Base-by-base conservation (phyloP, 2,329 filamentous ascomycete genomes). In the Venturia effusa region DNA sequence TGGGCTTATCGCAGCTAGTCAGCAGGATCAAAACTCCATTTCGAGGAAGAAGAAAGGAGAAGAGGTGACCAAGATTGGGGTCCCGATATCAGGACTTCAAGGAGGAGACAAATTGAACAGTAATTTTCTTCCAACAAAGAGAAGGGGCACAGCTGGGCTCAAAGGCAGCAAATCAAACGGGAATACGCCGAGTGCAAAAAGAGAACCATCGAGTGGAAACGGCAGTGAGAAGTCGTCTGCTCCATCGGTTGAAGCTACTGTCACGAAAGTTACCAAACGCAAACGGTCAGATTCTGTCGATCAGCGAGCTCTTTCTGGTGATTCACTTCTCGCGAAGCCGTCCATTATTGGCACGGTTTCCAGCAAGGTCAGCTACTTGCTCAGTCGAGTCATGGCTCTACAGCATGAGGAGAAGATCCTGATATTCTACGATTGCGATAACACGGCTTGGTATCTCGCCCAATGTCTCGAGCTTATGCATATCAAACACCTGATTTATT, bases 401-500 rank as follows among this genome's bases (percentile, higher is more conserved):
- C 84, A 94, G 62, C 74, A 80, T 0, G 76, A 82, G 0, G 92
- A 96, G 70, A 96, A 97, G 74, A 94, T 95, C 3, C 84, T 97
- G 62, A 83, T 97, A 11, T 97, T 97, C 73, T 97, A 96, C 72
- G 91, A 96, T 66, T 88, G 89, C 39, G 88, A 94, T 66, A 93
- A 96, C 68, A 82, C 89, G 1, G 92, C 91, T 0, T 96, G 84
- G 74, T 96, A 95, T 75, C 83, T 97, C 45, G 89, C 90, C 0
- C 87, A 92, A 71, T 85, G 88, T 37, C 81, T 97, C 0, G 92
- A 97, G 68, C 81, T 93, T 39, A 74, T 88, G 1, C 80, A 83
- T 10, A 75, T 87, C 59, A 80, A 84, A 40, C 84, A 86, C 67
- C 80, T 85, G 24, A 86, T 87, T 61, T 92, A 91, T 68, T 84